Evolutionary conservation across 345 rosid genomes (phyloP).

Genomic region (Heritiera fomes): DNA sequence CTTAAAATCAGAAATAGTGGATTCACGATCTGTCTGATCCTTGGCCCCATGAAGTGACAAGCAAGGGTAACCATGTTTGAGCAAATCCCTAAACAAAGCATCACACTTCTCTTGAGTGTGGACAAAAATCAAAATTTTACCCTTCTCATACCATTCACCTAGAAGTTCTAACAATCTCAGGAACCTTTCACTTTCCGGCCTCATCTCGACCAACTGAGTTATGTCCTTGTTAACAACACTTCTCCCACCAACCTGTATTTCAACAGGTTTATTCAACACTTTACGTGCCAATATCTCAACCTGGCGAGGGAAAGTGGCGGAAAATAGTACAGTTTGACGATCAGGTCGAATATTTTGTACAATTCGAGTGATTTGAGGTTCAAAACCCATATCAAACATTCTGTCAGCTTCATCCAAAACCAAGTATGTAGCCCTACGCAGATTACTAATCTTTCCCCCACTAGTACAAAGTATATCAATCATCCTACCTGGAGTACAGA

Average conservation of each 20-base stretch:
- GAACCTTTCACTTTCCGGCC: slow-evolving; percentile 88
- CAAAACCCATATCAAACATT: slow-evolving; percentile 99
- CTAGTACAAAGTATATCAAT: slow-evolving; percentile 96
- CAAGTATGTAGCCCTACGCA: slow-evolving; percentile 79
- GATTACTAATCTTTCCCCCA: slow-evolving; percentile 86
- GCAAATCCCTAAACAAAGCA: slow-evolving; percentile 72
- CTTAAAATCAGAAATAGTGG: slow-evolving; percentile 89
- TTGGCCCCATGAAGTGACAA: slow-evolving; percentile 95
- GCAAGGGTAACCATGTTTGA: slow-evolving; percentile 84
- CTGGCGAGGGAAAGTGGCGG: slow-evolving; percentile 97
- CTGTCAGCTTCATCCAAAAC: slow-evolving; percentile 99
- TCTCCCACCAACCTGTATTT: slow-evolving; percentile 95
- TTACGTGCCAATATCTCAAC: slow-evolving; percentile 92
- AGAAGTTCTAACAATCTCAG: slow-evolving; percentile 82
- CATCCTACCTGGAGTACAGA: slow-evolving; percentile 98
- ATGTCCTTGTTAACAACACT: slow-evolving; percentile 97
- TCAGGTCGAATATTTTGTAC: slow-evolving; percentile 95
- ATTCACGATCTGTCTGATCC: slow-evolving; percentile 95
- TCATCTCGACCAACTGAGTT: slow-evolving; percentile 82
- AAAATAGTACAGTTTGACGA: slow-evolving; percentile 91
- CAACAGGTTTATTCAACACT: slow-evolving; percentile 81
- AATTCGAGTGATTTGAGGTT: slow-evolving; percentile 89
- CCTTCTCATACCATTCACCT: slow-evolving; percentile 98
- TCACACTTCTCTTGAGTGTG: slow-evolving; percentile 93
- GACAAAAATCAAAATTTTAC: slow-evolving; percentile 82